Percentiles rank a stretch among this genome's conserved stretches.
phyloP scores from a whole-genome alignment of 306 rosid species.

The Prunus davidiana region DNA sequence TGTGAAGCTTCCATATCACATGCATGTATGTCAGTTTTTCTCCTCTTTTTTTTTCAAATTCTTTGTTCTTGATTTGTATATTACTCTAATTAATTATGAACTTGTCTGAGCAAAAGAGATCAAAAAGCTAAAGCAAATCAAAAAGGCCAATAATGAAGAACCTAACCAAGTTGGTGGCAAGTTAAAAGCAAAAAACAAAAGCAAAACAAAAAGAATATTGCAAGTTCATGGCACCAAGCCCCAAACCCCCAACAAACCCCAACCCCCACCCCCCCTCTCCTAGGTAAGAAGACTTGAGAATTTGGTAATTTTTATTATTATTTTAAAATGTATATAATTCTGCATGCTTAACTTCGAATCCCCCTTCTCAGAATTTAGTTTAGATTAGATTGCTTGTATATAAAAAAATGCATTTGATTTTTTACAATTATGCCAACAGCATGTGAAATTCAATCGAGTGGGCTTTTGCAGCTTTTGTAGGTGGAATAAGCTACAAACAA shows the following conservation, averaged over 20 bases:
- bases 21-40: not conserved
- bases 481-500: not conserved
- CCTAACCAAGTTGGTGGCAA: not conserved
- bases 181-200: not conserved
- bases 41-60: not conserved
- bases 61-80: not conserved
- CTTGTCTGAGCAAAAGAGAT: not conserved
- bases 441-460: constrained; percentile 39
- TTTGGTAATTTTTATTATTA: not conserved
- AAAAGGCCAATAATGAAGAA: not conserved
- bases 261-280: not conserved
- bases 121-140: not conserved
- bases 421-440: constrained; percentile 39
- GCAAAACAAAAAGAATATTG: not conserved
- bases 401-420: constrained; percentile 30
- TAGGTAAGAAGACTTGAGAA: not conserved
- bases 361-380: rapidly evolving
- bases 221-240: not conserved
- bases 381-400: no score
- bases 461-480: constrained; percentile 35
- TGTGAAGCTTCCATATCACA: constrained; percentile 8
- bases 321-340: not conserved
- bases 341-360: not conserved
- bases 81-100: not conserved
- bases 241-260: no score